Percentiles rank a stretch among this genome's conserved stretches.
phyloP scores from a whole-genome alignment of 345 rosid species.

The Eucalyptus pauciflora region DNA sequence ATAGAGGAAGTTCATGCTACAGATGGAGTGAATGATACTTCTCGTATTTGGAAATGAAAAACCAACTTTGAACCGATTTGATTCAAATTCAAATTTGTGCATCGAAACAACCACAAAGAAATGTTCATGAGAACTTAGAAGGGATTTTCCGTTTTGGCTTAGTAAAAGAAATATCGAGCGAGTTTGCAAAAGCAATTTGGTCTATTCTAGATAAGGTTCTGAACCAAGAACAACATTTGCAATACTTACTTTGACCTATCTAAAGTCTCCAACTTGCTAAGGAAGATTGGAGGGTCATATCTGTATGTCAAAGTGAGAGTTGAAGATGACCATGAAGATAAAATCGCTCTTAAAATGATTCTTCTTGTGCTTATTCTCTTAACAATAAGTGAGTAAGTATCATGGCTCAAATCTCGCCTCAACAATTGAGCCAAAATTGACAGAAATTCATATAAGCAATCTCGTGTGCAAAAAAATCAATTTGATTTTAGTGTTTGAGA shows the following conservation, averaged over 20 bases:
- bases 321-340: background rate
- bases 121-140: background rate
- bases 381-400: background rate
- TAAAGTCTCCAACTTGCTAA: background rate
- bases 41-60: background rate
- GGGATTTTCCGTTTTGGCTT: background rate
- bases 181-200: background rate
- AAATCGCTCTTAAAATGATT: background rate
- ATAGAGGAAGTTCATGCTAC: background rate
- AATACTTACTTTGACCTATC: background rate
- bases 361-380: background rate
- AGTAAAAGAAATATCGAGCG: background rate
- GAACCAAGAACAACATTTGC: background rate
- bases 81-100: background rate
- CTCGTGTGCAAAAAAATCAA: background rate
- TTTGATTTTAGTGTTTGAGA: background rate
- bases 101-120: background rate
- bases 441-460: background rate
- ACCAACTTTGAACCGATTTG: background rate
- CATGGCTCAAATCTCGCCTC: background rate
- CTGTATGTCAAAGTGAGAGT: background rate
- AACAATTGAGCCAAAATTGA: background rate
- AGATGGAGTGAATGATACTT: background rate
- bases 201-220: background rate
- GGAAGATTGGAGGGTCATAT: background rate